These are phyloP conservation scores for Prunus armeniaca DNA, from an alignment of 306 rosid genomes.

Conservation along the genomic window DNA sequence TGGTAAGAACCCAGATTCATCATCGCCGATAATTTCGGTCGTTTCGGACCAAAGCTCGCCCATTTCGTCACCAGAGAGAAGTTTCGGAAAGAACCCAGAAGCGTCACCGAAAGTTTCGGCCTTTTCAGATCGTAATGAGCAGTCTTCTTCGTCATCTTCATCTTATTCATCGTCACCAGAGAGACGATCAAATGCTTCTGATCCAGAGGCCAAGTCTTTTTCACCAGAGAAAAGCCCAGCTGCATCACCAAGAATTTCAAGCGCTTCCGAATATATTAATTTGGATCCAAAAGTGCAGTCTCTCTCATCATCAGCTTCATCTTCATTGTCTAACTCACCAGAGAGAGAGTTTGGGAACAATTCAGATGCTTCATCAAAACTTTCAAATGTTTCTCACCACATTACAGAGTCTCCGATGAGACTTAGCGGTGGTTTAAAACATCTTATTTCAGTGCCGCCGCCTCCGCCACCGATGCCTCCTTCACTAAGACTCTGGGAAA, in stretches of 20 bases:
- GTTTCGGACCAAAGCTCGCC: conserved; percentile 17
- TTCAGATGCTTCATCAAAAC: conserved; percentile 29
- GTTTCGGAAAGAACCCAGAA: conserved; percentile 3
- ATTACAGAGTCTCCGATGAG: conserved; percentile 13
- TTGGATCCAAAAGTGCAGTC: conserved; percentile 25
- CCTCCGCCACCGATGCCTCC: conserved; percentile 34
- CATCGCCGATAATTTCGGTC: conserved; percentile 4
- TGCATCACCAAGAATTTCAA: conserved; percentile 15
- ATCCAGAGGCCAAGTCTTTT: conserved; percentile 10
- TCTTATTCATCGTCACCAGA: conserved; percentile 22
- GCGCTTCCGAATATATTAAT: conserved; percentile 15
- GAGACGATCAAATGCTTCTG: conserved; percentile 20
- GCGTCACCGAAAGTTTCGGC: conserved; percentile 15
- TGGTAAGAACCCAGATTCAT: conserved; percentile 8
- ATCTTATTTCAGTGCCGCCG: conserved; percentile 24
- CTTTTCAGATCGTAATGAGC: conserved; percentile 16
- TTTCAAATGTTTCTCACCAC: conserved; percentile 6
- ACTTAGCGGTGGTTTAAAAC: conserved; percentile 1
- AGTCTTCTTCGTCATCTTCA: conserved; percentile 21
- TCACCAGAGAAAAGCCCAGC: conserved; percentile 9
- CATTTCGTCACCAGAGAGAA: conserved; percentile 28
- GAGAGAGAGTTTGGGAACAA: conserved; percentile 23
- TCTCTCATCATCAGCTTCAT: conserved; percentile 19
- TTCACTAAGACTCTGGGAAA: conserved; percentile 21
- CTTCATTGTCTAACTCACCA: conserved; percentile 12